Evolutionary conservation across 768 basidiomycete species (phyloP).

Genomic region (Mycena kentingensis): DNA sequence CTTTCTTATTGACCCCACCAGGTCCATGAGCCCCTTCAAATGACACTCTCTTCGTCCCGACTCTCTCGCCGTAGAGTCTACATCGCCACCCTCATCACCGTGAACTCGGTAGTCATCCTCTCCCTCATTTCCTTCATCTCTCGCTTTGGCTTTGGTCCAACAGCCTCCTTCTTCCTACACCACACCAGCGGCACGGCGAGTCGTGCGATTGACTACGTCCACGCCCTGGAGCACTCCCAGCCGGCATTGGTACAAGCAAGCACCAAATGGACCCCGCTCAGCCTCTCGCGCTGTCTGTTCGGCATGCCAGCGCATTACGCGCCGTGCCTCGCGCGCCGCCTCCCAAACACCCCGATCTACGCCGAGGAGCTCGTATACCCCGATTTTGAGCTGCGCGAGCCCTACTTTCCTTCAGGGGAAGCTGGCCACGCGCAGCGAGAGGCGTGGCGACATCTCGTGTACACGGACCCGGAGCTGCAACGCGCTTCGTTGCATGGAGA

Average conservation of each 20-base stretch:
- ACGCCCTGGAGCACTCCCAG: too few species aligned
- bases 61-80: neutral
- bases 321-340: slow-evolving; percentile 16
- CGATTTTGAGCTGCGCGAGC: slow-evolving; percentile 18
- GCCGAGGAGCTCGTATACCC: slow-evolving; percentile 19
- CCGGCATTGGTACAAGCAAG: too few species aligned
- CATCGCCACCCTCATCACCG: neutral
- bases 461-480: neutral
- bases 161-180: too few species aligned
- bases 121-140: neutral
- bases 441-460: slow-evolving; percentile 3
- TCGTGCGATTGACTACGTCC: too few species aligned
- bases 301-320: slow-evolving; percentile 17
- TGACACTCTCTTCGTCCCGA: too few species aligned
- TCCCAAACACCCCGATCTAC: slow-evolving; percentile 4
- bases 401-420: slow-evolving; percentile 11
- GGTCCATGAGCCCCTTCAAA: too few species aligned
- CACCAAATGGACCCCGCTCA: slow-evolving; percentile 14
- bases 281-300: slow-evolving; percentile 7
- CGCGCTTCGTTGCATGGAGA: slow-evolving; percentile 1
- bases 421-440: slow-evolving; percentile 5
- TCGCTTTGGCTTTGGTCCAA: too few species aligned
- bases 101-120: neutral
- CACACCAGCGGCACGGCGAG: too few species aligned
- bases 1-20: too few species aligned